phyloP scores from a whole-genome alignment of 495 filamentous ascomycete genomes.

The Pseudoneurospora amorphoporcata region DNA sequence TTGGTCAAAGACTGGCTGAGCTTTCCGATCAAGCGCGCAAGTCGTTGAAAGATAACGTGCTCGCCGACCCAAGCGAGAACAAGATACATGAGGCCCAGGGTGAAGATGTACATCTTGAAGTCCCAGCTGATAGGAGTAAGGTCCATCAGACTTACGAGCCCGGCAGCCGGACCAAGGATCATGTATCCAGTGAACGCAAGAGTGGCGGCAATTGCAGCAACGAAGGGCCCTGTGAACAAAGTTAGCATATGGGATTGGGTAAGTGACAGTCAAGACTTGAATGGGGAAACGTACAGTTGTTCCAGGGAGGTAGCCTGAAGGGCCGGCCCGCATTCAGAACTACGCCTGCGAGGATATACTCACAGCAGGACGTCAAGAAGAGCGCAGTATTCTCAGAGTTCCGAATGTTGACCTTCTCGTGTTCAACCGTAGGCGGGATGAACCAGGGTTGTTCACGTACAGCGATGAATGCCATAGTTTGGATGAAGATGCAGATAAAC shows the following conservation, averaged over 20 bases:
- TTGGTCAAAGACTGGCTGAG: constrained; percentile 44
- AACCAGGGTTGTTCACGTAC: constrained; percentile 79
- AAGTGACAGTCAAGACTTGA: constrained; percentile 4
- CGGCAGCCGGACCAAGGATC: constrained; percentile 58
- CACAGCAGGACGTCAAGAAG: constrained; percentile 83
- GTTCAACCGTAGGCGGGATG: constrained; percentile 63
- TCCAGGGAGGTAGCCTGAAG: constrained; percentile 69
- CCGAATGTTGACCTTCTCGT: constrained; percentile 66
- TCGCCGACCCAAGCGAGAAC: constrained; percentile 59
- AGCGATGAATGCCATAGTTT: constrained; percentile 58
- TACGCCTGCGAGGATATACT: constrained; percentile 83
- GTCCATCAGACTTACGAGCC: constrained; percentile 69
- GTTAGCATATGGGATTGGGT: constrained; percentile 5
- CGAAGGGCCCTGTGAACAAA: constrained; percentile 57
- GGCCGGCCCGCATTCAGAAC: constrained; percentile 83
- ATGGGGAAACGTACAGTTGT: constrained; percentile 54
- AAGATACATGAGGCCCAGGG: constrained; percentile 58
- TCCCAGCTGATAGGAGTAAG: constrained; percentile 60
- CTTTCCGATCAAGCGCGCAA: constrained; percentile 60
- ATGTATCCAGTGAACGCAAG: constrained; percentile 62
- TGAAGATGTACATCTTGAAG: constrained; percentile 64
- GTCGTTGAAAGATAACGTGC: constrained; percentile 51
- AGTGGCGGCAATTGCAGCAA: constrained; percentile 61
- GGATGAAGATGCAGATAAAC: constrained; percentile 64
- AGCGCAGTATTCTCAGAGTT: constrained; percentile 90